Evolutionary conservation across 352 stramenopile species (phyloP).

Genomic region (Phytophthora citricola): DNA sequence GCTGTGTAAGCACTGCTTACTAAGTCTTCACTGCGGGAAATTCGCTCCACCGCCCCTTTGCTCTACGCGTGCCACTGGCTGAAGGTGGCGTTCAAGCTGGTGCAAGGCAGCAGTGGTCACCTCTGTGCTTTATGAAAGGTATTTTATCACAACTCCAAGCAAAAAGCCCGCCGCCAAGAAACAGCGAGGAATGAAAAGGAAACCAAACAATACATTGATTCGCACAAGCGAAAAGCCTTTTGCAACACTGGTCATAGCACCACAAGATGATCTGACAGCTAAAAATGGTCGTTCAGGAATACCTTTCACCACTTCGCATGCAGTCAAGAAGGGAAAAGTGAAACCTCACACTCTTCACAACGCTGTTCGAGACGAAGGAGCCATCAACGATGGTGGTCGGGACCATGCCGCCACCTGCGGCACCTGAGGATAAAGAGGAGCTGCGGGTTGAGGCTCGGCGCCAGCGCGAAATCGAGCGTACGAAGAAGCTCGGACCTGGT

Average conservation of each 20-base stretch:
- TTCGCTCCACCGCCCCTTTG: slow-evolving; percentile 6
- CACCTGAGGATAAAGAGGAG: slow-evolving; percentile 46
- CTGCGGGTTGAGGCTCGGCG: slow-evolving; percentile 64
- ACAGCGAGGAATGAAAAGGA: slow-evolving; percentile 27
- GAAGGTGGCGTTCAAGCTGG: slow-evolving; percentile 4
- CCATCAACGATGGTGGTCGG: slow-evolving; percentile 31
- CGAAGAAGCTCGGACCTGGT: slow-evolving; percentile 72
- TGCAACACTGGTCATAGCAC: not conserved
- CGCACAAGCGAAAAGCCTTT: slow-evolving; percentile 20
- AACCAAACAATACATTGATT: slow-evolving; percentile 36
- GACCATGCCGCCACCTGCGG: slow-evolving; percentile 32
- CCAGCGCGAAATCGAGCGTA: slow-evolving; percentile 67
- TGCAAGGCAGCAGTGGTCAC: slow-evolving; percentile 13
- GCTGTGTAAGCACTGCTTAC: slow-evolving; percentile 41
- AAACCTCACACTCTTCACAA: slow-evolving; percentile 5
- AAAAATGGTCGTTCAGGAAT: slow-evolving; percentile 29
- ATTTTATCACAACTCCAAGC: slow-evolving; percentile 39
- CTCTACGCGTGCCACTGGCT: slow-evolving; percentile 6
- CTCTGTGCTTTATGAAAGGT: slow-evolving; percentile 41
- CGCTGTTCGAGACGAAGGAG: not conserved
- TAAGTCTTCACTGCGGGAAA: not conserved
- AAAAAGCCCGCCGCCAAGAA: slow-evolving; percentile 15
- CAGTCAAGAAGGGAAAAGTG: not conserved
- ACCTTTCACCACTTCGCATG: slow-evolving; percentile 24
- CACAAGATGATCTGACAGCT: not conserved